Evolutionary conservation across 78 protist species (phyloP), one percentile per base, ranked within the genome.

Genomic region (Parvularia atlantis): DNA sequence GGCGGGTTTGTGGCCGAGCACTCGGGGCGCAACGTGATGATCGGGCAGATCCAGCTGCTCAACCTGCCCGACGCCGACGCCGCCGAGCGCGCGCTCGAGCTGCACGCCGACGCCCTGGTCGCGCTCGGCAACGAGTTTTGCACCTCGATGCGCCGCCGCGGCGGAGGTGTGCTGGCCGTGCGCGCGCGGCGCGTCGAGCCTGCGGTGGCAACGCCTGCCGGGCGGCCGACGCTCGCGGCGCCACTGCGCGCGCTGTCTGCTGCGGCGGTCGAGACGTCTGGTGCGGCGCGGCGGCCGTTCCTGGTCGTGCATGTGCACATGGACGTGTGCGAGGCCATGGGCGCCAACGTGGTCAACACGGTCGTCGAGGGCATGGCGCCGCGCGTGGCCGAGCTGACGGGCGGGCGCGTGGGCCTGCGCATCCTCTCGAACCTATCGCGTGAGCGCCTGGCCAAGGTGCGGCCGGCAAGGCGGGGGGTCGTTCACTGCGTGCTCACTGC

Each of bases 321-420:
- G 60, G 77, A 61, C 52, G 66, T 65, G 43, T 53, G 59, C 22
- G 77, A 72, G 16, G 54, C 67, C n/a, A 71, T 71, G 69, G 77
- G 77, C 5, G 77, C 77, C 24, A 72, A 72, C 39, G 24, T 48
- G 40, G 46, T 61, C 66, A 72, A 53, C 37, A 43, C 65, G 1
- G 44, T 61, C 20, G 68, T 53, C 7, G 77, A 62, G 3, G 53
- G 37, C 62, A 31, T 72, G 4, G 77, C 68, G 26, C 69, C 77
- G 7, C 11, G 1, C 31, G 50, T 62, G 33, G 52, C n/a, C 11
- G 20, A 4, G 40, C 60, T 60, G 22, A 13, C 71, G 14, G 13
- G 13, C 39, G 74, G 37, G 22, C 62, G 37, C 22, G 71, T 50
- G 41, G 73, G 48, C 28, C 2, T 53, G 31, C 53, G 37, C n/a